Evolutionary conservation across 2,329 filamentous ascomycete species (phyloP).

Genomic region (Colletotrichum higginsianum): DNA sequence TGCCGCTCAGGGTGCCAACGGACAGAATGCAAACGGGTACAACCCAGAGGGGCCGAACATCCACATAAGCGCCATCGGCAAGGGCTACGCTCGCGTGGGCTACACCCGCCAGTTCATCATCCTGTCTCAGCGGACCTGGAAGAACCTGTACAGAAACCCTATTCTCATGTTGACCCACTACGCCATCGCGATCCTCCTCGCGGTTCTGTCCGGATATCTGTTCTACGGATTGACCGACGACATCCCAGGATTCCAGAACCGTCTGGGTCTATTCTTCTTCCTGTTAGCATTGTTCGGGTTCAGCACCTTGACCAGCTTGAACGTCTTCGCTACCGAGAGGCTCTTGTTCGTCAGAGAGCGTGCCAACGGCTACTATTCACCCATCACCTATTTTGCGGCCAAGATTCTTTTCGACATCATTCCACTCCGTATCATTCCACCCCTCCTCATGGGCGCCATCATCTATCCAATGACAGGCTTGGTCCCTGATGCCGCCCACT

Average conservation of each 20-base stretch:
- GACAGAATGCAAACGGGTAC: constrained; percentile 70
- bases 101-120: constrained; percentile 88
- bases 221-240: constrained; percentile 98
- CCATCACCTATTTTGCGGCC: constrained; percentile 92
- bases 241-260: constrained; percentile 97
- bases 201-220: constrained; percentile 93
- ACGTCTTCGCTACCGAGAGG: constrained; percentile 92
- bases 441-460: constrained; percentile 94
- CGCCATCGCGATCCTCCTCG: constrained; percentile 94
- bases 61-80: constrained; percentile 74
- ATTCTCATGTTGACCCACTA: constrained; percentile 99
- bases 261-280: constrained; percentile 98
- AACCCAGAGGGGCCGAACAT: constrained; percentile 63
- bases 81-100: constrained; percentile 86
- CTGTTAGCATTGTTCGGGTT: constrained; percentile 96
- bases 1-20: constrained; percentile 77
- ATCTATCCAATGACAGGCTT: constrained; percentile 98
- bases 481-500: constrained; percentile 84
- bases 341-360: constrained; percentile 93
- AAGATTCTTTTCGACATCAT: constrained; percentile 99
- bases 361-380: constrained; percentile 96
- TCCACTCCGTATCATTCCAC: constrained; percentile 92
- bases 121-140: constrained; percentile 92
- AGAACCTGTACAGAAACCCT: constrained; percentile 96
- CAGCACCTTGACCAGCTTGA: constrained; percentile 93